Evolutionary conservation across 2,329 filamentous ascomycete genomes (phyloP).

Genomic region (Epicoccum sorghinum): DNA sequence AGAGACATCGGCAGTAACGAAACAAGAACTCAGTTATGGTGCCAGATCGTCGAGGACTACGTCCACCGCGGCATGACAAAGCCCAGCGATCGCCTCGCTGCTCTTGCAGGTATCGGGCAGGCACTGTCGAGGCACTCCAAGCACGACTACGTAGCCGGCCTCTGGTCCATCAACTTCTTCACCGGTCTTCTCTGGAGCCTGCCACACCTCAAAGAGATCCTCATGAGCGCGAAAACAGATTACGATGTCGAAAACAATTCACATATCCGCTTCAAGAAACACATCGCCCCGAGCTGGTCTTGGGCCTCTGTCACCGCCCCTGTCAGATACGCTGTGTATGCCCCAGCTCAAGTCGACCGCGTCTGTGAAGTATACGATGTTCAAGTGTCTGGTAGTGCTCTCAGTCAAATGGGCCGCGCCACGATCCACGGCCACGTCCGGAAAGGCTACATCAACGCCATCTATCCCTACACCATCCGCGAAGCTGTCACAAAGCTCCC

Average conservation of each 20-base stretch:
- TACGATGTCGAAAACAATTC: conserved; percentile 21
- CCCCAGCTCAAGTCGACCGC: not conserved
- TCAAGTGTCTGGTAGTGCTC: no score
- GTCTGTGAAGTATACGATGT: not conserved
- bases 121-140: not conserved
- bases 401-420: no score
- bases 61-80: conserved; percentile 31
- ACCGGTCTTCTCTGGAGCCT: not conserved
- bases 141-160: not conserved
- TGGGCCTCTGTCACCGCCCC: not conserved
- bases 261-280: not conserved
- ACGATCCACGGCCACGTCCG: conserved; percentile 20
- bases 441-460: conserved; percentile 23
- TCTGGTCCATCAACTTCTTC: not conserved
- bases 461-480: conserved; percentile 26
- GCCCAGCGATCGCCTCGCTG: conserved; percentile 23
- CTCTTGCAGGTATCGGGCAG: conserved; percentile 25
- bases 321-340: not conserved
- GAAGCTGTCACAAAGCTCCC: conserved; percentile 14
- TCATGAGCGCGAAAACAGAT: conserved; percentile 7
- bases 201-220: conserved; percentile 2
- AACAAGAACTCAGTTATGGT: not conserved
- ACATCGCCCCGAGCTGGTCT: not conserved
- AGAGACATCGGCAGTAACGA: not conserved
- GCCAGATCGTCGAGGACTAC: no score